Evolutionary conservation across 2,329 filamentous ascomycete species (phyloP).

Genomic region (Stagonosporopsis vannaccii): DNA sequence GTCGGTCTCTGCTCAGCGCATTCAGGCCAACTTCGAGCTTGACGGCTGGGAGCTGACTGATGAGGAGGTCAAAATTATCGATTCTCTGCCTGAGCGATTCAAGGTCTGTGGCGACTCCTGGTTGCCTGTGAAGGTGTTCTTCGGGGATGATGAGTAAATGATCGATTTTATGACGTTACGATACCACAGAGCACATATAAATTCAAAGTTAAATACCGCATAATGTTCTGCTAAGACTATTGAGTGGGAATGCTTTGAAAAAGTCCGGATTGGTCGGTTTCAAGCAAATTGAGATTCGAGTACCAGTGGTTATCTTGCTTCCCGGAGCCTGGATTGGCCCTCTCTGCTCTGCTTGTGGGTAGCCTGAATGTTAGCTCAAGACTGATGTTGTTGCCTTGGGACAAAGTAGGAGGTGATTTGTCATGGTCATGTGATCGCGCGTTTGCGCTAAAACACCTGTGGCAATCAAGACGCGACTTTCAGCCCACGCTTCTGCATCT

Average conservation of each 20-base stretch:
- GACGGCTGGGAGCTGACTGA: slow-evolving; percentile 76
- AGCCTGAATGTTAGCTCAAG: not conserved
- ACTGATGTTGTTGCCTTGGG: not conserved
- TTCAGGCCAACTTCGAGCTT: slow-evolving; percentile 76
- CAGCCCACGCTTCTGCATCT: slow-evolving; percentile 1
- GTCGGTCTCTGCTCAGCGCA: slow-evolving; percentile 75
- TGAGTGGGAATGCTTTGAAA: too few relatives aligned
- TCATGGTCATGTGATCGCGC: slow-evolving; percentile 32
- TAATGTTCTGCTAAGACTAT: not conserved
- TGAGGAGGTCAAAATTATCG: slow-evolving; percentile 75
- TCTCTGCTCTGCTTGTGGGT: not conserved
- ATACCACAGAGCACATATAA: slow-evolving; percentile 16
- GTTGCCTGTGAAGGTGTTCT: slow-evolving; percentile 81
- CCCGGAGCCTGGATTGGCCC: not conserved
- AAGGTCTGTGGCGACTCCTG: slow-evolving; percentile 74
- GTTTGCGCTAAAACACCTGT: slow-evolving; percentile 27
- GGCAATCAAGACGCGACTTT: slow-evolving; percentile 5
- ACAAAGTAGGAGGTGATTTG: not conserved
- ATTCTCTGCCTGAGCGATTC: slow-evolving; percentile 75
- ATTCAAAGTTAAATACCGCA: not conserved
- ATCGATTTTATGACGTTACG: slow-evolving; percentile 20
- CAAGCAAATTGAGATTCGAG: too few relatives aligned
- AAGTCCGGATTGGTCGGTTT: too few relatives aligned
- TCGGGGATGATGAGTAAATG: slow-evolving; percentile 76
- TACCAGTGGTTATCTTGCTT: too few relatives aligned